Conservation (phyloP, 192 early-diverging fungal genomes). For the Geosiphon pyriformis region DNA sequence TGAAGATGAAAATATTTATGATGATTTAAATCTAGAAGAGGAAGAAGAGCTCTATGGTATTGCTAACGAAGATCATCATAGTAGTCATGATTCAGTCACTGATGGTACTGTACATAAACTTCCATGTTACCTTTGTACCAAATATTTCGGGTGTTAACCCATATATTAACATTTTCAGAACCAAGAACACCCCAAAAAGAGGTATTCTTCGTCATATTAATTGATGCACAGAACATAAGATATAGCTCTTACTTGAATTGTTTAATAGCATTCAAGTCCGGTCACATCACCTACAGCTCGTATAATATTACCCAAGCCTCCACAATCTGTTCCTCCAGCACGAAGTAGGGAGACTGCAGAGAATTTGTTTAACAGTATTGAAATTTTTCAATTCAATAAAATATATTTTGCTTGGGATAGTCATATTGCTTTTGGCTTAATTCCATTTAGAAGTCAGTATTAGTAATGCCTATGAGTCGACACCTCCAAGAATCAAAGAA, state of each 20-base stretch:
- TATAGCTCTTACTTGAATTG: too few relatives aligned
- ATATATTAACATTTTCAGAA: constrained; percentile 23
- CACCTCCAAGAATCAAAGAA: constrained; percentile 6
- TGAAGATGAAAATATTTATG: constrained; percentile 91
- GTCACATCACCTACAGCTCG: constrained; percentile 15
- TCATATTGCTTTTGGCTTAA: too few relatives aligned
- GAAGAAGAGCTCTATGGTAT: constrained; percentile 79
- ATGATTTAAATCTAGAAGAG: constrained; percentile 87
- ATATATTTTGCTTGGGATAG: too few relatives aligned
- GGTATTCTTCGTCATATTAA: constrained; percentile 11
- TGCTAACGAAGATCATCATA: constrained; percentile 59
- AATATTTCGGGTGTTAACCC: background rate
- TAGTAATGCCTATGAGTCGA: constrained; percentile 13
- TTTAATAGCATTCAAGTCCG: constrained; percentile 15
- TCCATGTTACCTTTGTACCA: constrained; percentile 2
- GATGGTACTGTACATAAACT: constrained; percentile 2
- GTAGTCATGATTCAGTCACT: constrained; percentile 24
- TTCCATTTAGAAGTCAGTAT: too few relatives aligned
- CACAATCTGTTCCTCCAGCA: background rate
- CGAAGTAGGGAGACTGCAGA: constrained; percentile 12
- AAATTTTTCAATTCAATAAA: too few relatives aligned
- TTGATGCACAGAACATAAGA: too few relatives aligned
- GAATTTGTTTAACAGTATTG: too few relatives aligned
- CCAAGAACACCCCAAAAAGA: constrained; percentile 21
- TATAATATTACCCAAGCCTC: background rate